Base-by-base conservation (phyloP, 2,329 filamentous ascomycete species). In the Cercospora sesami region DNA sequence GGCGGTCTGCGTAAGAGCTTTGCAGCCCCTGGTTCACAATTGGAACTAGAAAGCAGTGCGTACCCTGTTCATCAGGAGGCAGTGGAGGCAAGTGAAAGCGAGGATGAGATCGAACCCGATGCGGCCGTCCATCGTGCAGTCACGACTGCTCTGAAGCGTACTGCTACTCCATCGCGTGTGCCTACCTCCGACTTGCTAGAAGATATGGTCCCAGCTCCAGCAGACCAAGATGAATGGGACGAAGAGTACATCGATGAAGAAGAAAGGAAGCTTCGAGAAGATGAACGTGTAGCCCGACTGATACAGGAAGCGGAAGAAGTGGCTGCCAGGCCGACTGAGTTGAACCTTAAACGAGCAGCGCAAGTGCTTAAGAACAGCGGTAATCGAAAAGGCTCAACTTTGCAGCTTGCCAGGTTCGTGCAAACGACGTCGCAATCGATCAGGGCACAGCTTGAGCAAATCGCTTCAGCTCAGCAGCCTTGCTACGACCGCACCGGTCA, bases 311-410 rank as follows among this genome's bases (percentile, higher is more conserved):
- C 82, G 28, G 83, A 84, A 76, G 78, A 81, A 53, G 75, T 76
- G 30, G 77, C 81, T 63, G 77, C 80, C n/a, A 74, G 77, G 42
- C 81, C 83, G 7, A 80, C 79, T 2, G 77, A 81, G 5, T 73
- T 80, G 64, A 83, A 81, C 61, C 60, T 83, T 5, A 82, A 79
- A 69, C 80, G 83, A 12, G 82, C 81, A 6, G 78, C 76, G 4
- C 82, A 83, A 63, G 82, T 88, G 12, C 78, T 90, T 36, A 89
- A 86, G 74, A 83, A 85, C 14, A 78, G 81, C n/a, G 78, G 81
- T 1, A 86, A 78, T 72, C 84, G 85, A 65, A 90, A 89, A 74
- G 84, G 88, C 69, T 82, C 84, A 5, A 90, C 87, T 0, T 75
- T 87, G 5, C 81, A 85, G 30, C 79, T 90, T 1, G 79, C 70